Conservation (phyloP, 495 filamentous ascomycete genomes). For the Halenospora varia region DNA sequence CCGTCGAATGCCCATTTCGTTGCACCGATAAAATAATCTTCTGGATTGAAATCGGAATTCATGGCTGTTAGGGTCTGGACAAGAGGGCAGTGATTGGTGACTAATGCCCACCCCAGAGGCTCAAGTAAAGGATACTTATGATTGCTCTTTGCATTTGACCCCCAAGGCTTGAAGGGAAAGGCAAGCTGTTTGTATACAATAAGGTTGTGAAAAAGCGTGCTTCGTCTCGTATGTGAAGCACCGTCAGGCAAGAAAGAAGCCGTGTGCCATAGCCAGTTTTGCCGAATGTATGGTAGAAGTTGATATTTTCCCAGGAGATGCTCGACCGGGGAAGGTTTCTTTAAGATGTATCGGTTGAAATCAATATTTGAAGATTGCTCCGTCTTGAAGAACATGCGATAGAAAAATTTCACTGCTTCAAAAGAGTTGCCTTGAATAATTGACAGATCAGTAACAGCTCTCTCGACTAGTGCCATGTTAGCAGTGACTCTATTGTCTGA, state of each 20-base stretch:
- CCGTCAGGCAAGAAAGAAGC: neutral
- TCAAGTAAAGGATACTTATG: neutral
- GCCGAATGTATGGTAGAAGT: neutral
- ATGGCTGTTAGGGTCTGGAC: neutral
- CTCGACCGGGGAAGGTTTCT: neutral
- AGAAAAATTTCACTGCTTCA: too few relatives aligned
- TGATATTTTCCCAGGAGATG: neutral
- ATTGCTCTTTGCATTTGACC: neutral
- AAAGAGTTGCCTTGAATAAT: neutral
- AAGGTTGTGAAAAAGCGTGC: neutral
- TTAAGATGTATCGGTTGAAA: neutral
- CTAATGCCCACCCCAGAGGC: constrained; percentile 5
- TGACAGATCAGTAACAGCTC: neutral
- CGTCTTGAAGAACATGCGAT: too few relatives aligned
- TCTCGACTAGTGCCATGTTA: neutral
- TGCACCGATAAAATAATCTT: neutral
- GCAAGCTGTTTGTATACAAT: neutral
- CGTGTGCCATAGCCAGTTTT: constrained; percentile 11
- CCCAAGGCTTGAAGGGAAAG: constrained; percentile 9
- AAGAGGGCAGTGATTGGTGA: constrained; percentile 5
- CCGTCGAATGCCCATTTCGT: neutral
- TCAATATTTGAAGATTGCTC: neutral
- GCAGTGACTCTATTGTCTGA: neutral
- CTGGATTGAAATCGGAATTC: neutral
- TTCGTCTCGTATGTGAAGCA: neutral